phyloP scores from a whole-genome alignment of 805 yeast genomes.

The Nakazawaea pomicola region DNA sequence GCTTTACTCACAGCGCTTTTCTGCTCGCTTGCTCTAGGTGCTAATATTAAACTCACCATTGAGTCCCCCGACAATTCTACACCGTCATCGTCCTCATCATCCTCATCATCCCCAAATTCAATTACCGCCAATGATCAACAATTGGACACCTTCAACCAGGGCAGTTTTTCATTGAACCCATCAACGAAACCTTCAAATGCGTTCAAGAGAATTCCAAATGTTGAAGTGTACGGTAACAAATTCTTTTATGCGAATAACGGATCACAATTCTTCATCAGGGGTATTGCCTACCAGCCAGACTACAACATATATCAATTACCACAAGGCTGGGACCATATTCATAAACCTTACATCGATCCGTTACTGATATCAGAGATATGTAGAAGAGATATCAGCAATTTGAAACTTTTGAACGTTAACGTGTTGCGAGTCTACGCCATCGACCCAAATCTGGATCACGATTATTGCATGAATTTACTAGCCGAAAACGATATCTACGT shows the following conservation, averaged over 20 bases:
- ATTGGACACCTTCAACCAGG: no score
- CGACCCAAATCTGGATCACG: conserved; percentile 34
- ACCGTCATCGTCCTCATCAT: no score
- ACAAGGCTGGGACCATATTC: conserved; percentile 13
- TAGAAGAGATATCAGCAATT: conserved; percentile 29
- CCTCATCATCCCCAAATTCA: neutral
- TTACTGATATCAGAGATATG: conserved; percentile 28
- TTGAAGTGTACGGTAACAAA: conserved; percentile 28
- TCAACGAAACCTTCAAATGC: neutral
- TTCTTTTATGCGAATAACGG: conserved; percentile 29
- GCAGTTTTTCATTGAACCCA: conserved; percentile 7
- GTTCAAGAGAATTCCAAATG: conserved; percentile 14
- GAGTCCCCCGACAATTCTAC: no score
- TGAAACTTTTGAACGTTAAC: conserved; percentile 30
- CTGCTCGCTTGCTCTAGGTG: no score
- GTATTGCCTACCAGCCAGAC: conserved; percentile 34
- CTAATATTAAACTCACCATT: no score
- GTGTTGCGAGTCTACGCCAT: conserved; percentile 35
- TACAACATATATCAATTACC: conserved; percentile 22
- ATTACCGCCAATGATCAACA: neutral
- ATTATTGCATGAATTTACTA: conserved; percentile 31
- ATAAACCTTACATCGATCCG: conserved; percentile 29
- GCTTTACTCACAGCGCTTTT: no score
- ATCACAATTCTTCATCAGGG: conserved; percentile 33
- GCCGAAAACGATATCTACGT: conserved; percentile 40